phyloP scores from a whole-genome alignment of 345 rosid species.

The Corymbia maculata region DNA sequence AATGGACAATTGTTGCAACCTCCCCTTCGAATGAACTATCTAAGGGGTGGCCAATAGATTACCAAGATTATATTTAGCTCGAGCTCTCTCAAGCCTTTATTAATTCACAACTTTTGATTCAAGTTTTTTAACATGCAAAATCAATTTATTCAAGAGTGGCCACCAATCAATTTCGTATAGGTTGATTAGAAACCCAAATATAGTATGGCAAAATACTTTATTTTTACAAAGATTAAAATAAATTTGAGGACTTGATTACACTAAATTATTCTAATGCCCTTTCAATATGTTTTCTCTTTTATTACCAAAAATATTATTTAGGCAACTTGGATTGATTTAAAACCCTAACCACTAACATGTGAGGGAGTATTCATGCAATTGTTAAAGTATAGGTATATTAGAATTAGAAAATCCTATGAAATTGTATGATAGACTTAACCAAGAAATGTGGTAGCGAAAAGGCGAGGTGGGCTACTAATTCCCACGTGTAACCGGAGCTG shows the following conservation, averaged over 20 bases:
- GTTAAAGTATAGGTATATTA: too few relatives aligned
- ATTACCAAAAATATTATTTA: too few relatives aligned
- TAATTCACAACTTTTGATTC: fast-evolving
- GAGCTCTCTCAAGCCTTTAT: not conserved
- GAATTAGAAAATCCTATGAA: too few relatives aligned
- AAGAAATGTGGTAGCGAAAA: too few relatives aligned
- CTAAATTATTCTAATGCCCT: too few relatives aligned
- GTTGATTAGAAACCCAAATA: fast-evolving
- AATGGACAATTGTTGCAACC: fast-evolving
- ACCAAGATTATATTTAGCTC: too few relatives aligned
- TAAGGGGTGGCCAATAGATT: not conserved
- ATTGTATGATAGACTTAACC: too few relatives aligned
- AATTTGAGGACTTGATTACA: not conserved
- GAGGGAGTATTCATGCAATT: not conserved
- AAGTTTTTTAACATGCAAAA: not conserved
- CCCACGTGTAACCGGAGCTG: too few relatives aligned
- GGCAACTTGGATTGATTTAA: not conserved
- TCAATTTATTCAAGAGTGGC: fast-evolving
- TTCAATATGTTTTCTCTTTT: fast-evolving
- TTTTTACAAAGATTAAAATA: too few relatives aligned
- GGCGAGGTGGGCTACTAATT: too few relatives aligned
- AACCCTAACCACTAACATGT: not conserved
- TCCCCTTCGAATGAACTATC: fast-evolving
- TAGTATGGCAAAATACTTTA: fast-evolving
- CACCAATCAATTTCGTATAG: too few relatives aligned